Conservation (phyloP, 179 eudicot genomes). For the Spinacia oleracea region DNA sequence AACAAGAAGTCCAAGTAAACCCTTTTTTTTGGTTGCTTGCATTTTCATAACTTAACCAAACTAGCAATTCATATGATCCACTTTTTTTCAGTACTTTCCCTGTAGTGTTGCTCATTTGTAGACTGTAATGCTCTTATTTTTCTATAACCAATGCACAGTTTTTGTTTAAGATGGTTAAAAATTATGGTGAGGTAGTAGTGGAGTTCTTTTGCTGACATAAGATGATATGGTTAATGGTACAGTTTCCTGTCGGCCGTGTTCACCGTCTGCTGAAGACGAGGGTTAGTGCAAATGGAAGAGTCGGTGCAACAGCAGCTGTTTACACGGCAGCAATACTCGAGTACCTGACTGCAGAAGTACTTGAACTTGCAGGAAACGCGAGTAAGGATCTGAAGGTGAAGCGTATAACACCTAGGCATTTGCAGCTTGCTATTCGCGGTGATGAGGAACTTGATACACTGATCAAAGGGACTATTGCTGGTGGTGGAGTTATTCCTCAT, state of each 20-base stretch:
- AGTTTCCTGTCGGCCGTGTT: slow-evolving; percentile 72
- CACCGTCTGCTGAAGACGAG: slow-evolving; percentile 62
- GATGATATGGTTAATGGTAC: slow-evolving; percentile 14
- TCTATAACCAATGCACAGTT: background rate
- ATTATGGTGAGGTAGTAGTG: background rate
- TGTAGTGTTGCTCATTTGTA: background rate
- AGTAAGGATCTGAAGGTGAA: slow-evolving; percentile 69
- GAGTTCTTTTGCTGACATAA: background rate
- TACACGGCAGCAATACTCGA: slow-evolving; percentile 67
- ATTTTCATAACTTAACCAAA: background rate
- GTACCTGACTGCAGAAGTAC: slow-evolving; percentile 64
- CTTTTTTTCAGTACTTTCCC: background rate
- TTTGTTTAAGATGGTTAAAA: background rate
- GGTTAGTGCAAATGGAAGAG: slow-evolving; percentile 59
- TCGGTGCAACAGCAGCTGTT: slow-evolving; percentile 70
- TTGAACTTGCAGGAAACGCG: slow-evolving; percentile 68
- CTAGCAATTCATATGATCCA: background rate
- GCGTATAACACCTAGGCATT: slow-evolving; percentile 65
- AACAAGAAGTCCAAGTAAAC: background rate
- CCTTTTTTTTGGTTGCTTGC: background rate
- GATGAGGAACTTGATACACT: slow-evolving; percentile 73
- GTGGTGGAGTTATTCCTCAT: slow-evolving; percentile 66
- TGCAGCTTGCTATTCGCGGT: slow-evolving; percentile 69
- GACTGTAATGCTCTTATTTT: background rate
- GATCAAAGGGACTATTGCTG: slow-evolving; percentile 66